Percentiles rank a stretch among this genome's conserved stretches.
Evolutionary conservation across 306 rosid genomes (phyloP).

Genomic region (Purshia tridentata): DNA sequence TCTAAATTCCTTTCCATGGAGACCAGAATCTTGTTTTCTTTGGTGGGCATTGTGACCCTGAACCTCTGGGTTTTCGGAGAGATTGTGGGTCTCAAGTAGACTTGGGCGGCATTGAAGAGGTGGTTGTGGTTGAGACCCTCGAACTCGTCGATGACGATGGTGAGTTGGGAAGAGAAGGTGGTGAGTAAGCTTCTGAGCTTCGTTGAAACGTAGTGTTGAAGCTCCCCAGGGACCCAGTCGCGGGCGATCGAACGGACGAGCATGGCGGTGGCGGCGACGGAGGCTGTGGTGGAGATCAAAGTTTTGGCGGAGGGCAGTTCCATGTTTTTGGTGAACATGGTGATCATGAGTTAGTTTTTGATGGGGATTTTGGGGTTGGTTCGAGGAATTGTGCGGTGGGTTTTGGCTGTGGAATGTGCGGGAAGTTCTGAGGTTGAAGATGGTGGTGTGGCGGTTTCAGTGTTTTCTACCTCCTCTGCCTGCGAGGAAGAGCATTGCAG

Average conservation of each 20-base stretch:
- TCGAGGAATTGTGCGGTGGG: not conserved
- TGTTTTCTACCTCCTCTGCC: not conserved
- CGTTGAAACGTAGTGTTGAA: slow-evolving; percentile 17
- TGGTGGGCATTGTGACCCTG: slow-evolving; percentile 26
- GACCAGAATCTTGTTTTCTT: slow-evolving; percentile 18
- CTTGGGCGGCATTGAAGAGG: slow-evolving; percentile 35
- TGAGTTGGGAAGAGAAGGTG: slow-evolving; percentile 29
- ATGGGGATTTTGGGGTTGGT: too few species aligned
- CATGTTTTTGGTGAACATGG: not conserved
- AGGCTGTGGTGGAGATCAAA: slow-evolving; percentile 30
- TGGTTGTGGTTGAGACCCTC: slow-evolving; percentile 29
- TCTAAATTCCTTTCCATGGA: slow-evolving; percentile 25
- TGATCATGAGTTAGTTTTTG: too few species aligned
- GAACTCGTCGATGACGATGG: slow-evolving; percentile 35
- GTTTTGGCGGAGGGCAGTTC: slow-evolving; percentile 33
- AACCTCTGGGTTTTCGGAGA: slow-evolving; percentile 24
- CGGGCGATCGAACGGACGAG: slow-evolving; percentile 33
- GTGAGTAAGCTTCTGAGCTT: slow-evolving; percentile 7
- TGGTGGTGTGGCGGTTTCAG: not conserved
- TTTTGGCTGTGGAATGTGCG: not conserved
- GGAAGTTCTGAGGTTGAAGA: not conserved
- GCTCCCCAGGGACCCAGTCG: slow-evolving; percentile 31
- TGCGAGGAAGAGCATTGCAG: not conserved
- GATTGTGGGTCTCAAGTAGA: slow-evolving; percentile 31
- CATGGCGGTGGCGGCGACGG: slow-evolving; percentile 35